Base-by-base conservation (phyloP, 2,329 filamentous ascomycete species). In the Teratosphaeria zuluensis region DNA sequence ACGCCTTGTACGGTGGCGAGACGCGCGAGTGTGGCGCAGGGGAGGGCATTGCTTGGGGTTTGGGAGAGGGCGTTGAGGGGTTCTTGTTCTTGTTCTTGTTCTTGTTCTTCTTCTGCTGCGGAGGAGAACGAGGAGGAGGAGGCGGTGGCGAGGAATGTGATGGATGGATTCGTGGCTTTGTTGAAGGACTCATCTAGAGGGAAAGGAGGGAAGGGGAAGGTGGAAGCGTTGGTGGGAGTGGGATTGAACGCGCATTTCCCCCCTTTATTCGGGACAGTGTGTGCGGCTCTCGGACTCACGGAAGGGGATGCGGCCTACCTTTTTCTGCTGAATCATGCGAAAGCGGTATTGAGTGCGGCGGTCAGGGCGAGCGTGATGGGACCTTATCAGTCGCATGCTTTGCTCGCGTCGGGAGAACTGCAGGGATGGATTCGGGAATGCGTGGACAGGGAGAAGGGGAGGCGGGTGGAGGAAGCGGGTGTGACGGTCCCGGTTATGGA, bases 1-100 rank as follows among this genome's bases (percentile, higher is more conserved):
- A 85, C 89, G 8, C 80, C 89, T 52, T 94, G 89, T 74, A 85
- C 87, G n/a, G 89, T 94, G 14, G 88, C 86, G 12, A 80, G 88
- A 0, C 81, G 89, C 19, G 89, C 89, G 0, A 89, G 85, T 63
- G 80, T 88, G 54, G 84, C 87, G 0, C 89, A 94, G 73, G 89
- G 89, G 8, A 78, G 88, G 58, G 89, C 89, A 3, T 75, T 94
- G 59, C 77, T 92, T 8, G 80, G 81, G 5, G 83, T 94, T 32
- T 94, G 88, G 88, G 88, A 92, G 69, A 63, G 69, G 6, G 69
- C 71, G 0, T 59, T 73, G 1, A 55, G 31, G 2, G 16, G 54
- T 8, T 62, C 66, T n/a, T n/a, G n/a, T n/a, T n/a, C n/a, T n/a
- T n/a, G n/a, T n/a, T n/a, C n/a, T n/a, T n/a, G n/a, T n/a, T n/a